Evolutionary conservation across 805 yeast species (phyloP).

Genomic region (Naumovozyma baii): DNA sequence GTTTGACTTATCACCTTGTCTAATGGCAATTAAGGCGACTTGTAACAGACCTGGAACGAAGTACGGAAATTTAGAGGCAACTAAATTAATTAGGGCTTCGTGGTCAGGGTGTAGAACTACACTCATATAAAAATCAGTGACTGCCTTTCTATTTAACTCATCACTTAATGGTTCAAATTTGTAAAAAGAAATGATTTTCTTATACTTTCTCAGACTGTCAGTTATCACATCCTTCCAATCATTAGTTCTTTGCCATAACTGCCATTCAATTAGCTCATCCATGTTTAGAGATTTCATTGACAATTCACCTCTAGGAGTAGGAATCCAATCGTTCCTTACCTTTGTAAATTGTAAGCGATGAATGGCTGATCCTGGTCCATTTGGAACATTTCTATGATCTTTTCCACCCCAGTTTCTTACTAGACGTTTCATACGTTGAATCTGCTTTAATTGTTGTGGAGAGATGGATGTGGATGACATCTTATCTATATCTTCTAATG

Average conservation of each 20-base stretch:
- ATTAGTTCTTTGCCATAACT: slow-evolving; percentile 29
- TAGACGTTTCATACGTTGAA: slow-evolving; percentile 40
- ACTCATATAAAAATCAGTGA: slow-evolving; percentile 48
- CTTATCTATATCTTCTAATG: slow-evolving; percentile 65
- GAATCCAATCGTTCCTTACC: slow-evolving; percentile 73
- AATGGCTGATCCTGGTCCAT: slow-evolving; percentile 39
- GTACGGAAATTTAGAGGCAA: slow-evolving; percentile 54
- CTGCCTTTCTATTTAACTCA: slow-evolving; percentile 30
- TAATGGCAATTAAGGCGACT: slow-evolving; percentile 58
- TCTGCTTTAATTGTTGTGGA: slow-evolving; percentile 58
- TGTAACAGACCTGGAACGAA: slow-evolving; percentile 73
- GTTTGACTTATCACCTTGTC: slow-evolving; percentile 65
- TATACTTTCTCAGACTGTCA: slow-evolving; percentile 31
- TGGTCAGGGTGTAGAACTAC: slow-evolving; percentile 72
- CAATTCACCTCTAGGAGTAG: slow-evolving; percentile 53
- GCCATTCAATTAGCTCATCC: slow-evolving; percentile 33
- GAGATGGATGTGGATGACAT: slow-evolving; percentile 61
- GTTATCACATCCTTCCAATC: slow-evolving; percentile 45
- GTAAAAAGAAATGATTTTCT: slow-evolving; percentile 44
- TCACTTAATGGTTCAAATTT: slow-evolving; percentile 35
- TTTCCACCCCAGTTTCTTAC: slow-evolving; percentile 81
- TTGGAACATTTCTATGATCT: slow-evolving; percentile 66
- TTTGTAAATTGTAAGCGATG: slow-evolving; percentile 60
- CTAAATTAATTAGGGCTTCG: slow-evolving; percentile 50
- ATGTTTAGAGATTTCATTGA: slow-evolving; percentile 44